Conservation (phyloP, 148 eudicot species). For the Polygonum maritimum region DNA sequence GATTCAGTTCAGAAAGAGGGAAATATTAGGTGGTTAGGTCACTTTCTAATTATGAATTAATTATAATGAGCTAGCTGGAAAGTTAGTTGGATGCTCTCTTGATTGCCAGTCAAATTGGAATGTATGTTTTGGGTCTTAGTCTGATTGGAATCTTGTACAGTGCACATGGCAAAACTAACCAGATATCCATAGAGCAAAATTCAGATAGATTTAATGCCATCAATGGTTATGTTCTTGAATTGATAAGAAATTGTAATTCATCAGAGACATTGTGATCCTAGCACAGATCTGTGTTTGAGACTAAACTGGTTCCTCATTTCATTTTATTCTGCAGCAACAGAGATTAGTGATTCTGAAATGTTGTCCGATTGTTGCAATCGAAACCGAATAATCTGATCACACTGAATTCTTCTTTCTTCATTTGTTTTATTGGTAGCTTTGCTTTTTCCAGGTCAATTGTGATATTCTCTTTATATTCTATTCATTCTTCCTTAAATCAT, state of each 20-base stretch:
- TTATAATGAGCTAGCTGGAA: background rate
- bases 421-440: background rate
- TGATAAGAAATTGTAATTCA: background rate
- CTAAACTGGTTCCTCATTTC: background rate
- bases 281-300: background rate
- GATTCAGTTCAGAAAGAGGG: background rate
- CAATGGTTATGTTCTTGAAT: background rate
- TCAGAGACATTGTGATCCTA: background rate
- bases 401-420: background rate
- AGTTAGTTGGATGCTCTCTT: conserved; percentile 1
- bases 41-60: background rate
- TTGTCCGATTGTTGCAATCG: background rate
- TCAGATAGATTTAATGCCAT: background rate
- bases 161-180: background rate
- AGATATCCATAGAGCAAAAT: background rate
- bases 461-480: background rate
- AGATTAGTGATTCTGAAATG: background rate
- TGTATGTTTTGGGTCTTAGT: background rate
- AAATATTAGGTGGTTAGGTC: background rate
- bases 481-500: background rate
- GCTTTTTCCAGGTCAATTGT: background rate
- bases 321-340: background rate
- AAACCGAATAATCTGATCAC: background rate
- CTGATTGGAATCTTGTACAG: background rate
- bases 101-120: background rate